Evolutionary conservation across 2,329 filamentous ascomycete genomes (phyloP), one percentile per base, ranked within the genome.

Genomic region (Alternaria hordeiaustralica): DNA sequence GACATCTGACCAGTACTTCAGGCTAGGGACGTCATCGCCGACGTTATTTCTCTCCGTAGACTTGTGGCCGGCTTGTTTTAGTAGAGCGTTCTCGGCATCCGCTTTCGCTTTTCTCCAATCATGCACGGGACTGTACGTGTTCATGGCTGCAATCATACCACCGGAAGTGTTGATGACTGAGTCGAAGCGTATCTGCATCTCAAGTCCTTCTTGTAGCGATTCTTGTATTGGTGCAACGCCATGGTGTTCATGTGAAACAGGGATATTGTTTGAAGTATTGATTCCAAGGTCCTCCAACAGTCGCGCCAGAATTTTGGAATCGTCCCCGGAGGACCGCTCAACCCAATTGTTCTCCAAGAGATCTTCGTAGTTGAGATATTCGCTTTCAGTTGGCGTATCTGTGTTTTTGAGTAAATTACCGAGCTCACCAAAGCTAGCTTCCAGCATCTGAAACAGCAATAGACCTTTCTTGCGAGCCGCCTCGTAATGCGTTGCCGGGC

Each of bases 1-100:
- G 36, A 60, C 53, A 20, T 60, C 57, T 4, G 50, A 60, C 61
- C 57, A 64, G 41, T 25, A 50, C 13, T 33, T 51, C 3, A 64
- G 26, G 8, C 47, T 30, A 15, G 61, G 61, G 12, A 57, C 11
- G 18, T 13, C 13, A 8, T 50, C 46, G 26, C 46, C n/a, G 2
- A 41, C 4, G 9, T 41, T 6, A 6, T 41, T n/a, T 0, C 18
- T 11, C 2, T 41, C 36, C 15, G 1, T 18, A 41, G 36, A 18
- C 15, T 41, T 36, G 33, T 10, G 33, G 8, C 15, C 33, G 33
- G 33, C 7, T 36, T n/a, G 33, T 1, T 36, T n/a, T 3, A 36
- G 33, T 5, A 1, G 15, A n/a, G 4, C 33, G 4, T 36, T 18
- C 9, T 41, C 36, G 15, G 36, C 5, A 41, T 41, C 36, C 36